Evolutionary conservation across 371 early-diverging fungal genomes (phyloP).

Genomic region (Saksenaea vasiformis): DNA sequence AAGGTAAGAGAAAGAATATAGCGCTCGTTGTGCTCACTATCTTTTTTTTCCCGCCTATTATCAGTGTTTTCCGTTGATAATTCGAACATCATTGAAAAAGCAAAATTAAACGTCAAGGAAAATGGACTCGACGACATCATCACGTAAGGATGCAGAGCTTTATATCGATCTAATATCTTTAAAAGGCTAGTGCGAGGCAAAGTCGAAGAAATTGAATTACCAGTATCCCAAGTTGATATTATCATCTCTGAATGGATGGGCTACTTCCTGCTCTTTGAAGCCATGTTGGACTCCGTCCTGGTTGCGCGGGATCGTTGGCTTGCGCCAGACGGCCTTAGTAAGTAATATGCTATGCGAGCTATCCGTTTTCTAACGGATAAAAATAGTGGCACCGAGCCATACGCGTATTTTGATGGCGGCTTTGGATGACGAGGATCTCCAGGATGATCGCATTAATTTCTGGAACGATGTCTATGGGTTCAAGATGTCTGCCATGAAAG

Average conservation of each 20-base stretch:
- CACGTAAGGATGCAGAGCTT: slow-evolving; percentile 28
- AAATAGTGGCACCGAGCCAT: slow-evolving; percentile 75
- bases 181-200: slow-evolving; percentile 71
- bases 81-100: slow-evolving; percentile 83
- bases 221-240: slow-evolving; percentile 81
- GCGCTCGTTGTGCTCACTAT: background rate
- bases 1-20: slow-evolving; percentile 7
- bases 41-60: background rate
- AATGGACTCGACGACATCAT: slow-evolving; percentile 78
- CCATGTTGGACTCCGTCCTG: slow-evolving; percentile 89
- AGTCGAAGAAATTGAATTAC: slow-evolving; percentile 83
- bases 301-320: slow-evolving; percentile 84
- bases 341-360: slow-evolving; percentile 18
- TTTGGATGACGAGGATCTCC: slow-evolving; percentile 79
- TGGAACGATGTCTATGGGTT: slow-evolving; percentile 92
- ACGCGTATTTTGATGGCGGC: slow-evolving; percentile 77
- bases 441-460: slow-evolving; percentile 75
- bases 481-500: slow-evolving; percentile 83
- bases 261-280: slow-evolving; percentile 85
- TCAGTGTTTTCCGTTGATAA: slow-evolving; percentile 85
- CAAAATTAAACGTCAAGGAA: slow-evolving; percentile 74
- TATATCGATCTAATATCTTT: background rate
- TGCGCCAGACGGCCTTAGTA: slow-evolving; percentile 64
- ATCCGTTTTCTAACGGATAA: background rate
- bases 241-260: slow-evolving; percentile 95